Base-by-base conservation (phyloP, 2,329 filamentous ascomycete genomes). In the Pseudogymnoascus sp. region DNA sequence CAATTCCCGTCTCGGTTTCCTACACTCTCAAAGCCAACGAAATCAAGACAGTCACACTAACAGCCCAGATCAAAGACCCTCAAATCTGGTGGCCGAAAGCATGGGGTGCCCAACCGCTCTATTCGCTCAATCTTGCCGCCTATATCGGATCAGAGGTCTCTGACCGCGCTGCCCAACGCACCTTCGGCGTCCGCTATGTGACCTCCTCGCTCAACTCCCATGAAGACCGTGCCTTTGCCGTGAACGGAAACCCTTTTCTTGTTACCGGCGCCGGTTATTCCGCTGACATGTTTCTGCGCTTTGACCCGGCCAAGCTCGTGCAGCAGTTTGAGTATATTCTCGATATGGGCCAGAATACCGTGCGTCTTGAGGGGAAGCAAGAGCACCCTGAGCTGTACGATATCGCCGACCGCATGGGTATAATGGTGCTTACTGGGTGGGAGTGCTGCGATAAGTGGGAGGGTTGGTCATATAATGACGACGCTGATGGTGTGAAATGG, bases 371-470 rank as follows among this genome's bases (percentile, higher is more conserved):
- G 69, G 85, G 85, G 1, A 87, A 86, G 65, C 81, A 84, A 69
- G 85, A 87, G 67, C 84, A 87, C 6, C 81, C 83, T 0, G 79
- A 82, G 65, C 73, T 88, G 0, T 88, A 86, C 68, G 76, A 82
- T 0, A 74, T 86, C 1, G 82, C 84, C 1, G 84, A 87, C 67
- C 75, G 77, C 2, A 74, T 85, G 68, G 85, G 85, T 0, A 68
- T 87, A 37, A 85, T 88, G 83, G 72, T 87, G 0, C 74, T 88
- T 38, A 75, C 83, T 0, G 85, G 85, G 0, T 88, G 84, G 84
- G 84, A 87, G 65, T 88, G 85, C 71, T 88, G 85, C 70, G 82
- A 87, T 67, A 87, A 87, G 69, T 88, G 85, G 85, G 85, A 88
- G 68, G 81, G 79, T 0, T 88, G 84, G 84, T 71, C 68, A 59